Conservation (phyloP, 768 basidiomycete species). For the Pilatotrama ljubarskyi region DNA sequence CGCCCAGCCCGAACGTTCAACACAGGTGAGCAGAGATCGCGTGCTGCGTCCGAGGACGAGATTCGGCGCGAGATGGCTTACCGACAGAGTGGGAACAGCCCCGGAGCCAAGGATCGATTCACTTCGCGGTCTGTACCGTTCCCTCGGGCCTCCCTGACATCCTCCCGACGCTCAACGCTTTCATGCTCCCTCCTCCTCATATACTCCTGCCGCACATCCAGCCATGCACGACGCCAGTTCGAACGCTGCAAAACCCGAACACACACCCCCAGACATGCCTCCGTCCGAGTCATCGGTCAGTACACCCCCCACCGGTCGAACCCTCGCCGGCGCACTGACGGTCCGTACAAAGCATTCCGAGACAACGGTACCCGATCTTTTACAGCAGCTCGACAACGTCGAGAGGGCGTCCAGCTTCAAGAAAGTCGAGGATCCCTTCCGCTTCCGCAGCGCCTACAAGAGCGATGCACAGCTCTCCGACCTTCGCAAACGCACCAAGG, state of each 20-base stretch:
- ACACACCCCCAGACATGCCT: background rate
- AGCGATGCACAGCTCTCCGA: constrained; percentile 62
- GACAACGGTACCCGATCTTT: constrained; percentile 50
- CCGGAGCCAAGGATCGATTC: constrained; percentile 21
- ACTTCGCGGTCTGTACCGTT: constrained; percentile 26
- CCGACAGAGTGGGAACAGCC: constrained; percentile 21
- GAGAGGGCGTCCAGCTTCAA: constrained; percentile 20
- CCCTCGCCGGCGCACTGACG: constrained; percentile 24
- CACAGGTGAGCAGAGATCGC: constrained; percentile 3
- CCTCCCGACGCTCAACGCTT: constrained; percentile 33
- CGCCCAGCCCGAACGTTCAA: background rate
- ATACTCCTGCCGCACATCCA: constrained; percentile 29
- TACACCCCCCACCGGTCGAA: constrained; percentile 4
- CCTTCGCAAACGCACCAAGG: constrained; percentile 57
- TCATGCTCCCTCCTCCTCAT: constrained; percentile 29
- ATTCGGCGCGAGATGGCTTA: constrained; percentile 19
- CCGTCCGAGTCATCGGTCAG: constrained; percentile 7
- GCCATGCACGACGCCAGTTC: constrained; percentile 15
- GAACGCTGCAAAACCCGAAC: constrained; percentile 1
- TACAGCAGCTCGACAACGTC: constrained; percentile 36
- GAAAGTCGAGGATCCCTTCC: constrained; percentile 59
- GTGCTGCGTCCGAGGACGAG: background rate
- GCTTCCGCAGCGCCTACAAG: constrained; percentile 59
- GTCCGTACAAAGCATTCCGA: constrained; percentile 41
- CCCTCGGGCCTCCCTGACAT: constrained; percentile 31